These are phyloP conservation scores for Trametes gibbosa DNA, from an alignment of 768 basidiomycete genomes.

Conservation along the genomic window DNA sequence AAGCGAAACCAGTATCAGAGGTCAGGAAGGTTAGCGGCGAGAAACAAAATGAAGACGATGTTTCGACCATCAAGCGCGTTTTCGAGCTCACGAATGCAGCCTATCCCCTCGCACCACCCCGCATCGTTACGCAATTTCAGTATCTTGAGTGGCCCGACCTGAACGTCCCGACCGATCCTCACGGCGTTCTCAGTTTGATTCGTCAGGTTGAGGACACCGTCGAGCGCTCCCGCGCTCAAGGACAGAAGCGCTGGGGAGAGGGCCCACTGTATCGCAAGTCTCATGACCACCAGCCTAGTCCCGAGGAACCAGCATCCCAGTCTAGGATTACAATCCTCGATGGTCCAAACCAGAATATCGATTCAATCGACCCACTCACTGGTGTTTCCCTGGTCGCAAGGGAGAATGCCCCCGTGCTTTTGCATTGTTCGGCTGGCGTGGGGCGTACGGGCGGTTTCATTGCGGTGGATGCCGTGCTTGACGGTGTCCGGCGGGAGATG, in stretches of 20 bases:
- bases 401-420: conserved; percentile 59
- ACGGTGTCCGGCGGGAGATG: conserved; percentile 65
- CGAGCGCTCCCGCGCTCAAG: conserved; percentile 21
- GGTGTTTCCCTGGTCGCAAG: conserved; percentile 56
- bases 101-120: conserved; percentile 56
- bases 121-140: conserved; percentile 83
- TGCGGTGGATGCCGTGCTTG: conserved; percentile 81
- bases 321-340: neutral
- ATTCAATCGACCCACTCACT: conserved; percentile 48
- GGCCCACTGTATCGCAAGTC: conserved; percentile 22
- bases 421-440: conserved; percentile 94
- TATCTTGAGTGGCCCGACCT: conserved; percentile 97
- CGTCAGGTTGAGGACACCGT: conserved; percentile 55
- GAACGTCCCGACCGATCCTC: conserved; percentile 86
- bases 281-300: neutral
- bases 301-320: neutral
- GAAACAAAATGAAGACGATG: conserved; percentile 4
- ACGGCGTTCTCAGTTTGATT: conserved; percentile 71
- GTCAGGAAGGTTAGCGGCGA: conserved; percentile 10
- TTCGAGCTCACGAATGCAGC: conserved; percentile 67
- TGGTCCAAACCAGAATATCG: conserved; percentile 1
- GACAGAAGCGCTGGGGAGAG: conserved; percentile 24
- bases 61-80: conserved; percentile 49
- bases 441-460: conserved; percentile 95
- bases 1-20: conserved; percentile 3